Conservation (phyloP, 768 basidiomycete genomes). For the Russula ochroleuca region DNA sequence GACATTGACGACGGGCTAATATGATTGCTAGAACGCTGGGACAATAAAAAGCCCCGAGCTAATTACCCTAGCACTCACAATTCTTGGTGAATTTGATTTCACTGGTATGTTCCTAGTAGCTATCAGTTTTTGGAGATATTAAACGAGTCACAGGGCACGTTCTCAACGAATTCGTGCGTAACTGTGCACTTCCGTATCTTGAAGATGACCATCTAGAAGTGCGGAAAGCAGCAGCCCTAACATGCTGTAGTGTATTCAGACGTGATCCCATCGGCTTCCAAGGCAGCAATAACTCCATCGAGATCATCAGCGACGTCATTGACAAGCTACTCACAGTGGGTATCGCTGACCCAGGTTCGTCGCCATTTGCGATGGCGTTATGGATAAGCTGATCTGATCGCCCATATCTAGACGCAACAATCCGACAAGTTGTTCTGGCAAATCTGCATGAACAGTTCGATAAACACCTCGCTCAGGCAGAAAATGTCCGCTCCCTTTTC, state of each 20-base stretch:
- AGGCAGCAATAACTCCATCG: slow-evolving; percentile 92
- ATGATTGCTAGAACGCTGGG: slow-evolving; percentile 5
- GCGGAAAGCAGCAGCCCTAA: slow-evolving; percentile 82
- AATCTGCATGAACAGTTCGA: slow-evolving; percentile 92
- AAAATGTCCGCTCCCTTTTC: slow-evolving; percentile 96
- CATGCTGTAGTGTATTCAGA: slow-evolving; percentile 88
- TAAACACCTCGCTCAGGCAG: slow-evolving; percentile 94
- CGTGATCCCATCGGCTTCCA: slow-evolving; percentile 95
- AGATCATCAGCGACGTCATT: slow-evolving; percentile 96
- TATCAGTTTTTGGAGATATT: slow-evolving; percentile 3
- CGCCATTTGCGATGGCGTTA: background rate
- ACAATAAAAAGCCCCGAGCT: slow-evolving; percentile 61
- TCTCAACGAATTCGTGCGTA: slow-evolving; percentile 92
- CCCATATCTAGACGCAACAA: slow-evolving; percentile 40
- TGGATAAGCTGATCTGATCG: background rate
- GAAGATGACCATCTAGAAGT: slow-evolving; percentile 90
- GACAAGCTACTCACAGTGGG: slow-evolving; percentile 94
- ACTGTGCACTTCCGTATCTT: slow-evolving; percentile 85
- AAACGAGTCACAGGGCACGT: slow-evolving; percentile 61
- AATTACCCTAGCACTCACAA: slow-evolving; percentile 80
- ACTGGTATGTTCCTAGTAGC: slow-evolving; percentile 51
- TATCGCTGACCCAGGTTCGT: slow-evolving; percentile 88
- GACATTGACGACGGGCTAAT: background rate
- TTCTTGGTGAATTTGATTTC: slow-evolving; percentile 91
- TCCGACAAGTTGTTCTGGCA: slow-evolving; percentile 80